Conservation (phyloP, 2,329 filamentous ascomycete genomes). For the Trichoderma lentiforme region DNA sequence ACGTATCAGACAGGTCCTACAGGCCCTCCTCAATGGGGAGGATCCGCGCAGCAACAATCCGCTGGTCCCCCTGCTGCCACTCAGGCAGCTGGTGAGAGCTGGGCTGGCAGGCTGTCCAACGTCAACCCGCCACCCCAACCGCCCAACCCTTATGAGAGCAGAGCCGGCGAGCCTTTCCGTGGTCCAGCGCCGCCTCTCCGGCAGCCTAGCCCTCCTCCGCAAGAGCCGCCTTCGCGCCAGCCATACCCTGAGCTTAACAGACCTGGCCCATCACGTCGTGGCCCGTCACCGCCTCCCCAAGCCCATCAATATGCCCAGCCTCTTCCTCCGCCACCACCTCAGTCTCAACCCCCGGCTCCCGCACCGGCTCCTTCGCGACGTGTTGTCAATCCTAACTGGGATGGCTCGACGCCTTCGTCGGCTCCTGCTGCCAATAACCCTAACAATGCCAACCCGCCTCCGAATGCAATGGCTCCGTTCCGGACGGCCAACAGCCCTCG, state of each 20-base stretch:
- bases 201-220: constrained; percentile 74
- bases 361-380: constrained; percentile 54
- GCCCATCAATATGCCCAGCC: constrained; percentile 48
- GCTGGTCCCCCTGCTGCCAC: constrained; percentile 62
- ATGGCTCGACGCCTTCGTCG: constrained; percentile 49
- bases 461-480: constrained; percentile 65
- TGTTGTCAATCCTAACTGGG: constrained; percentile 58
- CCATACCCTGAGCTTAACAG: constrained; percentile 55
- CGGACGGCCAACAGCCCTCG: constrained; percentile 70
- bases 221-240: constrained; percentile 57
- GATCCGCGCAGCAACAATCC: constrained; percentile 59
- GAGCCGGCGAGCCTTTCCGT: constrained; percentile 62
- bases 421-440: constrained; percentile 37
- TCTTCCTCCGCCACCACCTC: constrained; percentile 48
- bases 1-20: constrained; percentile 84
- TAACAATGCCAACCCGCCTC: constrained; percentile 38
- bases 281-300: constrained; percentile 50
- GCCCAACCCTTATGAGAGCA: constrained; percentile 77
- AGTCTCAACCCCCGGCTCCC: constrained; percentile 44
- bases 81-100: constrained; percentile 52
- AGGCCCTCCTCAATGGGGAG: constrained; percentile 86
- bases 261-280: constrained; percentile 42
- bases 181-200: constrained; percentile 64
- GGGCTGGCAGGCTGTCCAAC: constrained; percentile 68
- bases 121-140: constrained; percentile 74